phyloP scores from a whole-genome alignment of 805 yeast genomes.

The Nakazawaea pomicola region DNA sequence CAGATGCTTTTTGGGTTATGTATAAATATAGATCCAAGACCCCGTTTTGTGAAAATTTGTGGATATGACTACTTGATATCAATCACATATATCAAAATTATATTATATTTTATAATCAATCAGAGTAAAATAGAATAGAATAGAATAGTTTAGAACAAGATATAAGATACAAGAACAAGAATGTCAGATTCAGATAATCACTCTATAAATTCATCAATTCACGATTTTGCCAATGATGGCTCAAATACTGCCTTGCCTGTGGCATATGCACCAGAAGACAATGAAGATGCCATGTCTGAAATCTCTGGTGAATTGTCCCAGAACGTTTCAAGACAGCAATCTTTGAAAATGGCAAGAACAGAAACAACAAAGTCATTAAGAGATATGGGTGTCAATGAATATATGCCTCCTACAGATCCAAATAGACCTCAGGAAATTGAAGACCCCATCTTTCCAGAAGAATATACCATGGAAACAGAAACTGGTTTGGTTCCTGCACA shows the following conservation, averaged over 20 bases:
- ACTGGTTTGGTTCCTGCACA: slow-evolving; percentile 84
- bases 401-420: slow-evolving; percentile 49
- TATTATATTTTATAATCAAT: too few species aligned
- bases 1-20: too few species aligned
- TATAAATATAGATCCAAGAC: too few species aligned
- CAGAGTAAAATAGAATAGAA: too few species aligned
- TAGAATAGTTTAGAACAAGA: too few species aligned
- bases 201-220: slow-evolving; percentile 11
- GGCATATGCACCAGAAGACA: slow-evolving; percentile 34
- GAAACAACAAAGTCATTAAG: slow-evolving; percentile 72
- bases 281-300: slow-evolving; percentile 43
- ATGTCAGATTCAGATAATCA: too few species aligned
- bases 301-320: slow-evolving; percentile 26
- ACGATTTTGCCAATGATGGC: slow-evolving; percentile 3
- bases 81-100: too few species aligned
- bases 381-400: slow-evolving; percentile 55
- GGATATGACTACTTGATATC: too few species aligned
- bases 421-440: slow-evolving; percentile 48
- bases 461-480: slow-evolving; percentile 79
- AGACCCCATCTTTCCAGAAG: slow-evolving; percentile 86
- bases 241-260: slow-evolving; percentile 24
- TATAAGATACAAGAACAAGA: too few species aligned
- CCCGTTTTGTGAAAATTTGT: too few species aligned
- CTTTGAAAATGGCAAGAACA: slow-evolving; percentile 44
- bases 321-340: slow-evolving; percentile 26